These are phyloP conservation scores for Cucurbita ficifolia DNA, from an alignment of 306 rosid species.

Conservation along the genomic window DNA sequence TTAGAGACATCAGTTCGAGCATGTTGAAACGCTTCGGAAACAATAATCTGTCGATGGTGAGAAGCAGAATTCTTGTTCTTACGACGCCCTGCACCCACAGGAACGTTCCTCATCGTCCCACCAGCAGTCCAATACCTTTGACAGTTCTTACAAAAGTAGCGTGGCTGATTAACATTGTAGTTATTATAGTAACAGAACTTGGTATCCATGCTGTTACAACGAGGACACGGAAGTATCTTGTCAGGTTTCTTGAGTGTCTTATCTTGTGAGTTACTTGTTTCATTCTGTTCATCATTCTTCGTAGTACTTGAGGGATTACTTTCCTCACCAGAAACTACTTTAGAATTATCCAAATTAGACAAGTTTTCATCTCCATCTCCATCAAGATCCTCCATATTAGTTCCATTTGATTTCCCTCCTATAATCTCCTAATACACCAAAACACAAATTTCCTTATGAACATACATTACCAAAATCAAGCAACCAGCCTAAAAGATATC, in stretches of 20 bases:
- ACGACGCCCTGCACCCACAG: slow-evolving; percentile 46
- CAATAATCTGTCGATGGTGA: slow-evolving; percentile 31
- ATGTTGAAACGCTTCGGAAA: slow-evolving; percentile 22
- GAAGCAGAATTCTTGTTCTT: slow-evolving; percentile 36
- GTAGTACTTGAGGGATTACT: slow-evolving; percentile 5
- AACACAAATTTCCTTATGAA: background rate
- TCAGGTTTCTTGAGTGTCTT: slow-evolving; percentile 41
- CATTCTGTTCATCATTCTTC: slow-evolving; percentile 31
- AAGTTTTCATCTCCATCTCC: slow-evolving; percentile 13
- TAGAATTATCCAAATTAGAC: slow-evolving; percentile 10
- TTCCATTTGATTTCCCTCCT: slow-evolving; percentile 9
- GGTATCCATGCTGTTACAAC: slow-evolving; percentile 45
- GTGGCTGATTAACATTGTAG: slow-evolving; percentile 40
- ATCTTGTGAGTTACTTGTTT: slow-evolving; percentile 22
- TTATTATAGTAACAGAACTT: slow-evolving; percentile 45
- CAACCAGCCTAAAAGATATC: background rate
- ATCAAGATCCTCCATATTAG: slow-evolving; percentile 8
- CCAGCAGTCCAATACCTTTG: slow-evolving; percentile 52
- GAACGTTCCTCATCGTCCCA: slow-evolving; percentile 45
- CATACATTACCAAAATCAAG: background rate
- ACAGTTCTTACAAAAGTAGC: slow-evolving; percentile 43
- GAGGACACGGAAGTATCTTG: slow-evolving; percentile 40
- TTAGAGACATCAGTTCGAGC: slow-evolving; percentile 14
- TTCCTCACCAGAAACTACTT: slow-evolving; percentile 21
- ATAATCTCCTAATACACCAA: slow-evolving; percentile 11